Base-by-base conservation (phyloP, 768 basidiomycete species). In the Trametes cubensis region DNA sequence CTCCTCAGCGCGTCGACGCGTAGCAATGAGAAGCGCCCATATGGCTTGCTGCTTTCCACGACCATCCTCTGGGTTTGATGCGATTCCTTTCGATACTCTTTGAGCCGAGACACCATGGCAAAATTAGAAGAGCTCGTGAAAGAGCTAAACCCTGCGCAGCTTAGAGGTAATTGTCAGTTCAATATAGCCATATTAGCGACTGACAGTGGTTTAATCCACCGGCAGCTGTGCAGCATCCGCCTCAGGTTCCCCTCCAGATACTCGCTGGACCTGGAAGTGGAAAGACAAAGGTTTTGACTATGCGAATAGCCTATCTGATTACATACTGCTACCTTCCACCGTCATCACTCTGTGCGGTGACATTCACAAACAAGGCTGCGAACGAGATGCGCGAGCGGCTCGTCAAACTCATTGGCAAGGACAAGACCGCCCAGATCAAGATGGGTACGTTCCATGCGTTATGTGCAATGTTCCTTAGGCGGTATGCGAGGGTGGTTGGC, bases 351-450 rank as follows among this genome's bases (percentile, higher is more conserved):
- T 89, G 87, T 68, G 87, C 88, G 2, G 89, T 95, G 13, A 96
- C 85, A 0, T 96, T 95, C 72, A 94, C 93, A 11, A 94, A 94
- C 76, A 93, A 93, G 73, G 92, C 93, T 17, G 92, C 93, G 1
- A 88, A 85, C 62, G 94, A 95, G 76, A 94, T 95, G 92, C 81
- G 83, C 55, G 80, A 84, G 53, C 81, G 94, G 4, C 76, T 96
- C 30, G 74, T 76, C 20, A 83, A 81, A 62, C 74, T 94, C 3
- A 80, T 96, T 39, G 93, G 92, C 4, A 80, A 83, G 41, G 72
- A 81, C 26, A 69, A 69, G 2, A 87, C 86, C 0, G 74, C 77
- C 13, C 75, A 79, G 41, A 77, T 95, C 23, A 80, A 79, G 64
- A 77, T 84, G 86, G 91, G 91, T 6, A 93, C 91, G 0, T 93